A percentile compares a stretch with the other conserved stretches of the same genome.
Evolutionary conservation across 176 grass and related monocot species (phyloP).

Genomic region (Zoysia japonica): DNA sequence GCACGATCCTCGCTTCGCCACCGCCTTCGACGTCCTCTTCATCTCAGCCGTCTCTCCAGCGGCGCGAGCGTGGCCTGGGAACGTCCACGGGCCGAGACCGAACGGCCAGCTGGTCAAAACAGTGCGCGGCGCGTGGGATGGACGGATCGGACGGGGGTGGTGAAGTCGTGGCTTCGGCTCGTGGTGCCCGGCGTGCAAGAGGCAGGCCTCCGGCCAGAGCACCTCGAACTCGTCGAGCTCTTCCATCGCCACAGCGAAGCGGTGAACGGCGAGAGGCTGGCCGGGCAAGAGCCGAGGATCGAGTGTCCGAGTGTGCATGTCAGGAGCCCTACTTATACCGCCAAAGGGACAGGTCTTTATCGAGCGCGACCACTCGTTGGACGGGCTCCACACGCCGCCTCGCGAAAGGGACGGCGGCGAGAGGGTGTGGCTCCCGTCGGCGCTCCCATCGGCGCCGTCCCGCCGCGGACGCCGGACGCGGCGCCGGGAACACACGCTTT

Average conservation of each 20-base stretch:
- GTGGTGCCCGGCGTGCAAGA: background rate
- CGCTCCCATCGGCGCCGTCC: no score
- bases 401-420: constrained; percentile 20
- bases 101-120: no score
- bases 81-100: no score
- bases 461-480: constrained; percentile 38
- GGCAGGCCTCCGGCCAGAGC: constrained; percentile 53
- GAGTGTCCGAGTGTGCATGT: background rate
- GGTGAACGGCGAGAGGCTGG: background rate
- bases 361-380: background rate
- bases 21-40: no score
- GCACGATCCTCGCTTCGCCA: no score
- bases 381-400: background rate
- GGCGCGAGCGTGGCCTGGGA: no score
- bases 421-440: constrained; percentile 17
- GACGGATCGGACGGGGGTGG: background rate
- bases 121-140: background rate
- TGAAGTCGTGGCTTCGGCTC: background rate
- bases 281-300: background rate
- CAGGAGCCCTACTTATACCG: background rate
- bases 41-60: no score
- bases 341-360: background rate
- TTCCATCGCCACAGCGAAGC: constrained; percentile 44
- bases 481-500: constrained; percentile 30
- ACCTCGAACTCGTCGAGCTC: constrained; percentile 70